A percentile compares a stretch with the other conserved stretches of the same genome.
Conservation (phyloP, 257 asterid genomes). For the Paraleonurus japonicus region DNA sequence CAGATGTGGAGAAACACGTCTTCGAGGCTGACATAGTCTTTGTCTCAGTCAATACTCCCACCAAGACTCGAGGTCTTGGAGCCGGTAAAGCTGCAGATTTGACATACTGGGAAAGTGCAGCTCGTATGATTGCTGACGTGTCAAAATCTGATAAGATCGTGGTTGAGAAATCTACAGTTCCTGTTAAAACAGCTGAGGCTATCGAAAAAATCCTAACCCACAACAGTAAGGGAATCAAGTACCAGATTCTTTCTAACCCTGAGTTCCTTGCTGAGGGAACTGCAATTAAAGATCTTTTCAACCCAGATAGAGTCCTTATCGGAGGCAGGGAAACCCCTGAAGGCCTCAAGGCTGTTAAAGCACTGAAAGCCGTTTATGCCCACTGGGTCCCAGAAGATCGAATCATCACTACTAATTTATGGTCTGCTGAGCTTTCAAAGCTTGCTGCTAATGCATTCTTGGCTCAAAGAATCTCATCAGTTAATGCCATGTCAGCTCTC, state of each 20-base stretch:
- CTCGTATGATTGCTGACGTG: conserved; percentile 94
- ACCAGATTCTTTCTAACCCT: conserved; percentile 81
- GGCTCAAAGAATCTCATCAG: conserved; percentile 86
- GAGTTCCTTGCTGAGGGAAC: conserved; percentile 92
- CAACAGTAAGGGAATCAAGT: conserved; percentile 81
- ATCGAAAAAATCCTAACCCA: conserved; percentile 79
- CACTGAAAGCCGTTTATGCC: conserved; percentile 68
- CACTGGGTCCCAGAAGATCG: conserved; percentile 79
- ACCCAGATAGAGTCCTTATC: conserved; percentile 82
- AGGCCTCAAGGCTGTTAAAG: conserved; percentile 69
- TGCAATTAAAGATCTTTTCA: conserved; percentile 70
- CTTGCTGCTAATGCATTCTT: conserved; percentile 89
- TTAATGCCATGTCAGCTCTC: conserved; percentile 87
- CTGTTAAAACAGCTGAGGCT: conserved; percentile 93
- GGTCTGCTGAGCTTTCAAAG: conserved; percentile 96
- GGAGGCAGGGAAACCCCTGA: conserved; percentile 91
- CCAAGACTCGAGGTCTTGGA: conserved; percentile 87
- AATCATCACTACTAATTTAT: conserved; percentile 73
- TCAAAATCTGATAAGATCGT: conserved; percentile 87
- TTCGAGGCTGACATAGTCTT: conserved; percentile 81
- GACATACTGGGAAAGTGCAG: conserved; percentile 94
- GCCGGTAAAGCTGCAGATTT: conserved; percentile 94
- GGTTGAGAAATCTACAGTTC: conserved; percentile 91
- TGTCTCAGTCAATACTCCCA: conserved; percentile 89
- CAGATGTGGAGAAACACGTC: conserved; percentile 87